A percentile compares a stretch with the other conserved stretches of the same genome.
phyloP scores from a whole-genome alignment of 345 rosid species.

The Moricandia arvensis region DNA sequence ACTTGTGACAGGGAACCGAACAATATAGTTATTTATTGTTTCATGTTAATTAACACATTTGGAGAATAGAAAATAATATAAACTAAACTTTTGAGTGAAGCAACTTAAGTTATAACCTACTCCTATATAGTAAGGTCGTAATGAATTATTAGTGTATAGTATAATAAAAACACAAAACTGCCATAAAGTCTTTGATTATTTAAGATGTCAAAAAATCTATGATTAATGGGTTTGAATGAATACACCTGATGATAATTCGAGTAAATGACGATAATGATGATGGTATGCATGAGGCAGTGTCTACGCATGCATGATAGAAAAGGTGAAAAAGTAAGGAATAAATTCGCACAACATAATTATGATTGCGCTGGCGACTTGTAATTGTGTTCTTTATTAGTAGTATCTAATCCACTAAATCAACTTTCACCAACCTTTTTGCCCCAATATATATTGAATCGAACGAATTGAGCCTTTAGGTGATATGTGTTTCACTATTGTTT shows the following conservation, averaged over 20 bases:
- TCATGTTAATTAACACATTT: neutral
- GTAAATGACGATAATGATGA: conserved; percentile 35
- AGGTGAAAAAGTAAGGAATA: conserved; percentile 27
- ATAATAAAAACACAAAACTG: neutral
- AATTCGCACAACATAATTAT: conserved; percentile 33
- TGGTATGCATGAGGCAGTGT: conserved; percentile 35
- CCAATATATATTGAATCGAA: neutral
- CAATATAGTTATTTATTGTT: neutral
- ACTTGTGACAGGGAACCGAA: neutral
- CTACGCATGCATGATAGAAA: conserved; percentile 35
- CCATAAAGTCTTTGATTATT: neutral
- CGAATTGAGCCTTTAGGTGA: neutral
- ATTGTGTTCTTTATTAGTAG: conserved; percentile 4
- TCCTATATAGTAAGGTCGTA: neutral
- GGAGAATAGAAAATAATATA: neutral
- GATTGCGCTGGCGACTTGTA: conserved; percentile 22
- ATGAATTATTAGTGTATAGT: neutral
- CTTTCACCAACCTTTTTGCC: neutral
- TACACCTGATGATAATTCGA: neutral
- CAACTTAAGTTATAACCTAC: neutral
- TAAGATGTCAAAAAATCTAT: neutral
- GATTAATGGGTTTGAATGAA: neutral
- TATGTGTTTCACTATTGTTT: neutral
- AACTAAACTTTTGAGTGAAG: neutral
- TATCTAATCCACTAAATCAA: conserved; percentile 9